phyloP scores from a whole-genome alignment of 1,284 basidiomycete genomes.

The Cryptococcus sp. region DNA sequence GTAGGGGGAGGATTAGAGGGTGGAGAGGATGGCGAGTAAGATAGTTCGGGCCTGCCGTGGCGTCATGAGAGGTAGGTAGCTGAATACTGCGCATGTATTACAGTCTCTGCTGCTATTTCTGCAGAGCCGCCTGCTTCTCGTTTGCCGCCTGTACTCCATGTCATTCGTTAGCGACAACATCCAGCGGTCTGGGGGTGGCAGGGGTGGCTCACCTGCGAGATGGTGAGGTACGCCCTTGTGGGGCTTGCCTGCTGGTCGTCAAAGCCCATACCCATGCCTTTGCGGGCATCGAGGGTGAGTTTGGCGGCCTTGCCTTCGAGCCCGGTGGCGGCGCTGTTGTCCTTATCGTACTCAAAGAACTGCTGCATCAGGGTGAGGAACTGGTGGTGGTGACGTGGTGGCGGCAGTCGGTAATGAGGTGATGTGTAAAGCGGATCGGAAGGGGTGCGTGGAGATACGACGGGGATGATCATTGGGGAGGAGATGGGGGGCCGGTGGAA shows the following conservation, averaged over 20 bases:
- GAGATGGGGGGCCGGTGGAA: background rate
- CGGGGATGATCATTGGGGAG: background rate
- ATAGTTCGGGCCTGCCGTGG: too few relatives aligned
- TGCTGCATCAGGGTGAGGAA: constrained; percentile 36
- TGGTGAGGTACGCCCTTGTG: constrained; percentile 47
- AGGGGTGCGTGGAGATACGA: background rate
- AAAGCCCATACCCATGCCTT: constrained; percentile 12
- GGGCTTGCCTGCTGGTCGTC: constrained; percentile 27
- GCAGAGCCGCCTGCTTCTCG: constrained; percentile 16
- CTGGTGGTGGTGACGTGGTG: constrained; percentile 5
- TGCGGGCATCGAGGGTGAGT: constrained; percentile 18
- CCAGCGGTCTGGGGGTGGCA: background rate
- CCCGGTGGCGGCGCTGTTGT: background rate
- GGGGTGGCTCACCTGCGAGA: constrained; percentile 42
- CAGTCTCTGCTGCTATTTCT: constrained; percentile 4
- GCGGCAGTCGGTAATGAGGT: constrained; percentile 5
- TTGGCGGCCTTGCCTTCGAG: constrained; percentile 23
- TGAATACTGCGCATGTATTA: background rate
- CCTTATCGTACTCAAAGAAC: constrained; percentile 7
- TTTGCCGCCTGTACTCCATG: constrained; percentile 13
- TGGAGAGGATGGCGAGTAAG: too few relatives aligned
- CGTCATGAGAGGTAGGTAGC: too few relatives aligned
- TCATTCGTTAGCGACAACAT: background rate
- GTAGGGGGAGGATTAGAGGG: too few relatives aligned
- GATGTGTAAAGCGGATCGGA: background rate